phyloP scores from a whole-genome alignment of 306 rosid species.

The Prunus campanulata region DNA sequence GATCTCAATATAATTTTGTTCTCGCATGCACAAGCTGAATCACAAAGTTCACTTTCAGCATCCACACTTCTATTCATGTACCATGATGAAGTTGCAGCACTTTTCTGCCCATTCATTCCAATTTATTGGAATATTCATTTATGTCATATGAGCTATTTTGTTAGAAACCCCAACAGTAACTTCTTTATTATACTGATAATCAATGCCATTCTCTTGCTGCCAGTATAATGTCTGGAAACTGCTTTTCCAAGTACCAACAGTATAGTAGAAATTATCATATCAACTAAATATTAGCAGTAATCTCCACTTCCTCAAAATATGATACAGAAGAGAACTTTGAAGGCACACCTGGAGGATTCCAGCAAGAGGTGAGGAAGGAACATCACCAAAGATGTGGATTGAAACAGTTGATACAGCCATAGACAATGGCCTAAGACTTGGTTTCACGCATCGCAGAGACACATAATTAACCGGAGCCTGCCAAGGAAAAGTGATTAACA shows the following conservation, averaged over 20 bases:
- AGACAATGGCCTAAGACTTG: conserved; percentile 82
- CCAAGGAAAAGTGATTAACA: conserved; percentile 28
- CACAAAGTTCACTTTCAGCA: background rate
- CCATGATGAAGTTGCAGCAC: background rate
- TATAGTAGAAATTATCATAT: background rate
- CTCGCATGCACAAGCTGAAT: background rate
- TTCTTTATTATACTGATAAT: background rate
- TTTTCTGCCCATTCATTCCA: background rate
- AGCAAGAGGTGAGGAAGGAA: conserved; percentile 95
- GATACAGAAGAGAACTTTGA: conserved; percentile 13
- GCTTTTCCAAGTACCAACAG: background rate
- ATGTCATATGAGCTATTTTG: background rate
- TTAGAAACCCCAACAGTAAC: background rate
- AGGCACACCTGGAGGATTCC: conserved; percentile 77
- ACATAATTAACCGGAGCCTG: conserved; percentile 95
- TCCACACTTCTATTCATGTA: background rate
- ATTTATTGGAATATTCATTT: background rate
- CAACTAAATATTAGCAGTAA: background rate
- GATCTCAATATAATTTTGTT: background rate
- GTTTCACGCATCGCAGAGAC: conserved; percentile 75
- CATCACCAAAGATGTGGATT: conserved; percentile 88
- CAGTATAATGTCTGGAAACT: background rate
- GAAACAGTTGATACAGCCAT: conserved; percentile 91
- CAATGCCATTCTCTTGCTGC: background rate
- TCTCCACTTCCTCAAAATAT: conserved; percentile 13